Percentiles rank a stretch among this genome's conserved stretches.
Evolutionary conservation across 305 asterid species (phyloP).

Genomic region (Monarda citriodora): DNA sequence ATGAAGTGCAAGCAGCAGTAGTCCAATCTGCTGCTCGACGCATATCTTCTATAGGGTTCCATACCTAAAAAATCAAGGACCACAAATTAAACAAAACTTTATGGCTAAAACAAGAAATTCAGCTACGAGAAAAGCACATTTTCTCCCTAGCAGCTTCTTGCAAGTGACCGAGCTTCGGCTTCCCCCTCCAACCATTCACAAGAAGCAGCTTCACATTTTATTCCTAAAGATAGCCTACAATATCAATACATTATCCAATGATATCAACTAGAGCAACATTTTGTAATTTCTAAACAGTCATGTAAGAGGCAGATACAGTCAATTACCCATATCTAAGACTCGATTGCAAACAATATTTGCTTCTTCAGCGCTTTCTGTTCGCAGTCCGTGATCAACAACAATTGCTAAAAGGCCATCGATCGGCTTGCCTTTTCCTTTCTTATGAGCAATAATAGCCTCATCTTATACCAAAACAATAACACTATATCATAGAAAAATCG

Average conservation of each 20-base stretch:
- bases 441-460: no score
- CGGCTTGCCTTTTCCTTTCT: constrained; percentile 32
- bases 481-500: no score
- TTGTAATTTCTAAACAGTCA: constrained; percentile 14
- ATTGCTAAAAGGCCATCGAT: constrained; percentile 82
- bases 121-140: constrained; percentile 44
- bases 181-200: constrained; percentile 95
- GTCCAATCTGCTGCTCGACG: constrained; percentile 45
- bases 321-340: constrained; percentile 76
- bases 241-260: constrained; percentile 35
- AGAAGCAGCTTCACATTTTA: constrained; percentile 73
- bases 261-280: constrained; percentile 29
- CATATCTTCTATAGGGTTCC: constrained; percentile 66
- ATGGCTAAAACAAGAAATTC: constrained; percentile 2
- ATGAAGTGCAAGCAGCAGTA: constrained; percentile 86
- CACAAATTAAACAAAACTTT: constrained; percentile 4
- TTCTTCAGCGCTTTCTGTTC: constrained; percentile 85
- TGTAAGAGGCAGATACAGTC: constrained; percentile 17
- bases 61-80: constrained; percentile 52
- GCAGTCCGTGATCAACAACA: constrained; percentile 91
- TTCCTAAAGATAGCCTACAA: constrained; percentile 74
- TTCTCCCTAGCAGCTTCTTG: constrained; percentile 94
- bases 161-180: constrained; percentile 80
- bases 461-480: no score
- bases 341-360: constrained; percentile 62